Percentiles rank a stretch among this genome's conserved stretches.
Conservation (phyloP, 306 rosid genomes). For the Rosa chinensis region DNA sequence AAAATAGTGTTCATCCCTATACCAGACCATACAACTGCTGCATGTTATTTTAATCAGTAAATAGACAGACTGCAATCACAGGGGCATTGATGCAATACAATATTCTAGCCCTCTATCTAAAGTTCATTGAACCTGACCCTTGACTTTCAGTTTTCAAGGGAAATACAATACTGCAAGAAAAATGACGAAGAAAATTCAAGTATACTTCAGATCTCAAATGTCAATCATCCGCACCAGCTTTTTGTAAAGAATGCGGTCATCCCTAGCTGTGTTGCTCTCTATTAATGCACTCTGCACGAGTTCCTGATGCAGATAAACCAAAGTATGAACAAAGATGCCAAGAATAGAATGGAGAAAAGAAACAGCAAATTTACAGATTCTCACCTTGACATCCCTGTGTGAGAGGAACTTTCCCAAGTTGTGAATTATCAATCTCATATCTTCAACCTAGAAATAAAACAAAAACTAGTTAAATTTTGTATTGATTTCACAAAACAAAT, state of each 20-base stretch:
- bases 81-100: neutral
- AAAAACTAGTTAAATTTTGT: constrained; percentile 12
- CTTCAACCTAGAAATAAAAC: constrained; percentile 75
- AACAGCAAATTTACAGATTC: neutral
- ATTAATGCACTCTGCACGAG: constrained; percentile 96
- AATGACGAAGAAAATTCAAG: neutral
- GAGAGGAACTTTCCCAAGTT: constrained; percentile 87
- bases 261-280: constrained; percentile 96
- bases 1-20: neutral
- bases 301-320: constrained; percentile 54
- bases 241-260: constrained; percentile 77
- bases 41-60: neutral
- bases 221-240: constrained; percentile 78
- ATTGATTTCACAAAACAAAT: constrained; percentile 9
- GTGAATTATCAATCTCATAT: constrained; percentile 78
- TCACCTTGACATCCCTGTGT: constrained; percentile 93
- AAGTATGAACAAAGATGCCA: constrained; percentile 13
- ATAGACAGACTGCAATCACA: neutral
- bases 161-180: neutral
- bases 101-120: neutral
- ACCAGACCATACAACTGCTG: neutral
- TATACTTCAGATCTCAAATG: constrained; percentile 37
- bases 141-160: neutral
- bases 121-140: constrained; percentile 1
- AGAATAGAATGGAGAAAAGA: neutral